Conservation (phyloP, 2,329 filamentous ascomycete genomes). For the Fusarium keratoplasticum region DNA sequence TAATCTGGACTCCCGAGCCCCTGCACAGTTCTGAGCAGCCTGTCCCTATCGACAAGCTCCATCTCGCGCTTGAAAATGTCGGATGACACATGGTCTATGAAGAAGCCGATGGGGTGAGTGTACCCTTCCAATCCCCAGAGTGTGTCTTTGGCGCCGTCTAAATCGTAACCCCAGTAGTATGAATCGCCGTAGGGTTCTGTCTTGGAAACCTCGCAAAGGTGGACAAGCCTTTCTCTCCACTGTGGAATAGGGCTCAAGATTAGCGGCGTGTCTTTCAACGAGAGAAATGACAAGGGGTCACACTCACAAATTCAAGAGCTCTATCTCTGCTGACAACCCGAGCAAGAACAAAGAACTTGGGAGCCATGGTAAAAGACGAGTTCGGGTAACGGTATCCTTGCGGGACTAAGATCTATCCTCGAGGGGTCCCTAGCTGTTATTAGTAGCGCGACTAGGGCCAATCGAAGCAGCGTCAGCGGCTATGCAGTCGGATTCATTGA, state of each 20-base stretch:
- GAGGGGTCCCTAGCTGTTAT: background rate
- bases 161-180: background rate
- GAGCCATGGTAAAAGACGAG: background rate
- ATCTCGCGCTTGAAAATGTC: background rate
- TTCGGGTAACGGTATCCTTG: background rate
- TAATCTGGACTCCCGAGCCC: background rate
- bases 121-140: background rate
- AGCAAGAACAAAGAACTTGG: background rate
- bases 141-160: background rate
- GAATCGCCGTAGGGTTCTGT: background rate
- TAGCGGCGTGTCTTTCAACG: background rate
- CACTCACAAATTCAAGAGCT: background rate
- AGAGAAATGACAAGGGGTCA: background rate
- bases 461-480: background rate
- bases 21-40: background rate
- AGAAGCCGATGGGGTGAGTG: background rate
- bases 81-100: background rate
- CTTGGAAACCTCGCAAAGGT: background rate
- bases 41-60: background rate
- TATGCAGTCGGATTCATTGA: background rate
- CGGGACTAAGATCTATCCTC: background rate
- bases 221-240: background rate
- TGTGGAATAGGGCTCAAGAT: background rate
- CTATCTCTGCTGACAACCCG: background rate
- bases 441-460: background rate